Base-by-base conservation (phyloP, 2,329 filamentous ascomycete genomes). In the Chaetomiaceae sp. region DNA sequence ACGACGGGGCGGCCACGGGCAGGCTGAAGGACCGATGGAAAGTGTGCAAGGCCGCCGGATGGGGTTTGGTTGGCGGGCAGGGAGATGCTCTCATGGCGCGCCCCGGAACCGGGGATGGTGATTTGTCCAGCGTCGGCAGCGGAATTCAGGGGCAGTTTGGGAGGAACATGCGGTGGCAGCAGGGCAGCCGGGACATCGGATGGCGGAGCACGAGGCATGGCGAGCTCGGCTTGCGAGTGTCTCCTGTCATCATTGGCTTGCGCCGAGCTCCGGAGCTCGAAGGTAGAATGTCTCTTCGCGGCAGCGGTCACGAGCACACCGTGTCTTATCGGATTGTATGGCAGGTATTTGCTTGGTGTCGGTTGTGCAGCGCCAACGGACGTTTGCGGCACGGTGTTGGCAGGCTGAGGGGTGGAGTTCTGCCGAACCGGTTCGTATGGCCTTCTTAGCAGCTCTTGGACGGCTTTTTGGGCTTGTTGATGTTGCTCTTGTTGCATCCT, bases 21-120 rank as follows among this genome's bases (percentile, higher is more conserved):
- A 12, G 62, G 59, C 35, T 61, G 58, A 8, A 65, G 52, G 14
- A 63, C 56, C 0, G 63, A 61, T 0, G 60, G 62, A 2, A 60
- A 46, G 26, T 61, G 56, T 18, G 49, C 22, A 17, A 57, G 47
- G 6, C 34, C 44, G 12, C 48, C 11, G 8, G 33, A 8, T n/a
- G 32, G n/a, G 26, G 12, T 29, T 36, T 19, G 9, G 12, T 38
- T 40, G 20, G 17, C 18, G 22, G 18, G 38, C 6, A 17, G 30
- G 6, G 47, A 47, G 30, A 44, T 38, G 32, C 35, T 54, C 33
- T 39, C 44, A 17, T 42, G 42, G 10, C 40, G 46, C 12, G 34
- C 36, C 18, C 36, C 34, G 17, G 39, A 20, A 7, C 35, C 35
- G n/a, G 45, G 22, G 12, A 30, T 11, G 2, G 20, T 39, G 44